phyloP scores from a whole-genome alignment of 2,329 filamentous ascomycete species.

The Pseudogymnoascus sp. region DNA sequence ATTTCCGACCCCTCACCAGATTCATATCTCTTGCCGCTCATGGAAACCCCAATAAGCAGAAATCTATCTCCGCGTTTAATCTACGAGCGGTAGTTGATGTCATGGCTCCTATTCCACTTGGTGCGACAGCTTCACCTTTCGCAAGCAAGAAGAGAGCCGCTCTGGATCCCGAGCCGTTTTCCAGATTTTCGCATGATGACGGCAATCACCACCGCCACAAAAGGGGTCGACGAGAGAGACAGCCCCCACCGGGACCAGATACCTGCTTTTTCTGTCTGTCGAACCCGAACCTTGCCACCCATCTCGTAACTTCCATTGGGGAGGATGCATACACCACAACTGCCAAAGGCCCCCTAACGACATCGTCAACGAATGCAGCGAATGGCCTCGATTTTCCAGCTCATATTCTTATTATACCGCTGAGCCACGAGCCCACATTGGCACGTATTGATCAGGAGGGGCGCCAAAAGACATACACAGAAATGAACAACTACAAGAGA shows the following conservation, averaged over 20 bases:
- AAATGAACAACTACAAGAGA: conserved; percentile 77
- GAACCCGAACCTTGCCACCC: conserved; percentile 72
- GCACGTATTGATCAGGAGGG: conserved; percentile 51
- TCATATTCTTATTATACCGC: conserved; percentile 86
- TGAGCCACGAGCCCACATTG: conserved; percentile 73
- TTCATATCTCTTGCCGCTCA: conserved; percentile 84
- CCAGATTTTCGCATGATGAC: conserved; percentile 46
- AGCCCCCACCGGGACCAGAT: conserved; percentile 60
- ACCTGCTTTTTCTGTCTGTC: conserved; percentile 95
- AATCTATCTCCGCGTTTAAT: conserved; percentile 70
- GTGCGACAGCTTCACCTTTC: conserved; percentile 72
- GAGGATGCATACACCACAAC: conserved; percentile 83
- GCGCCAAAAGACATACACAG: conserved; percentile 53
- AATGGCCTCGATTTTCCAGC: conserved; percentile 66
- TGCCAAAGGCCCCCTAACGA: conserved; percentile 81
- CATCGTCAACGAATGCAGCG: conserved; percentile 55
- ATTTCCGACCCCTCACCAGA: conserved; percentile 61
- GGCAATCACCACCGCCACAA: conserved; percentile 37
- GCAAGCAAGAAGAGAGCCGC: conserved; percentile 47
- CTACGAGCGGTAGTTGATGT: conserved; percentile 57
- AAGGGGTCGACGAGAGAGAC: conserved; percentile 38
- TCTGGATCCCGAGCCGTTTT: conserved; percentile 41
- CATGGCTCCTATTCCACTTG: conserved; percentile 54
- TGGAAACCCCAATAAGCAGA: conserved; percentile 69
- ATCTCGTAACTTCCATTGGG: conserved; percentile 85